Evolutionary conservation across 1,139 yeast genomes (phyloP), one percentile per base, ranked within the genome.

Genomic region (Zygoascus hellenicus): DNA sequence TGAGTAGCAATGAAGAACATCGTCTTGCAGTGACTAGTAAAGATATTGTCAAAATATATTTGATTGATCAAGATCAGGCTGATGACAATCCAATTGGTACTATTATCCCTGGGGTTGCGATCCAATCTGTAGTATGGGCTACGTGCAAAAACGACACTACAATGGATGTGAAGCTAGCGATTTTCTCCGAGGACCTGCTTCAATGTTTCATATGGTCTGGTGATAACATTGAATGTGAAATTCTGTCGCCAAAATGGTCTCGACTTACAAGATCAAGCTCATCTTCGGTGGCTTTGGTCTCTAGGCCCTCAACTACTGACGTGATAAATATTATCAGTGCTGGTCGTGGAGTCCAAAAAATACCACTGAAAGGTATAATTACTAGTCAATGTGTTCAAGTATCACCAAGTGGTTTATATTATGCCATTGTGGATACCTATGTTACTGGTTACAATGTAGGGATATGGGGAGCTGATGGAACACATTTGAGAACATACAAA

Each of bases 361-460:
- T 54, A 26, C 43, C 46, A 5, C 47, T 59, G 10, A 42, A 40
- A 3, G 53, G 55, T 5, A 43, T 52, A n/a, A 48, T 58, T 9
- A 62, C 58, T 46, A 47, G 54, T 5, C 51, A 51, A 38, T 53
- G 48, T 32, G 52, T 54, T 11, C 48, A 52, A 42, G 55, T 55
- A 54, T 58, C 62, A 2, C 54, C 52, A 9, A 52, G 54, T 34
- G 60, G 59, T 2, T 39, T 50, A 16, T 57, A 51, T 42, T 48
- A 59, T n/a, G 63, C 63, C 3, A 55, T 57, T 6, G 45, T 53
- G 4, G 65, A 61, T 30, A 53, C 51, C 15, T 58, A 60, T 9
- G 57, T 52, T 4, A 43, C 53, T 16, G 64, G 64, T 5, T 58
- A 55, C 44, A 48, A 53, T 9, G 61, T 58, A 9, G 46, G 48